Conservation (phyloP, 2,329 filamentous ascomycete species). For the Tolypocladium paradoxum region DNA sequence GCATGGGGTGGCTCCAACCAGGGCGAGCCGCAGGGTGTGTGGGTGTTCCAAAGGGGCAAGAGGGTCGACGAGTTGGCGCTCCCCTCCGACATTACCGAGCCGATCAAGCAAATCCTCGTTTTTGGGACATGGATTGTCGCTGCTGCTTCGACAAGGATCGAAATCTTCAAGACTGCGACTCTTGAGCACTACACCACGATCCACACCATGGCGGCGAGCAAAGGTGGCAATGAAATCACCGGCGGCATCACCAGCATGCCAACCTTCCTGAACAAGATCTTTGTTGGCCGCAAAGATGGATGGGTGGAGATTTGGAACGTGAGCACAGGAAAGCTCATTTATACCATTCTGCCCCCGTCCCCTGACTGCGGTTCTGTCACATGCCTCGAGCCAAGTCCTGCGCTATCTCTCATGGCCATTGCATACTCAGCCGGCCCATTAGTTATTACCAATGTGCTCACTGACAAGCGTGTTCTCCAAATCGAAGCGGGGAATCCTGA, state of each 20-base stretch:
- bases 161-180: constrained; percentile 79
- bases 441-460: constrained; percentile 69
- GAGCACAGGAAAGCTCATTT: constrained; percentile 81
- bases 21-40: constrained; percentile 56
- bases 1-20: constrained; percentile 64
- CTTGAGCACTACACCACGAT: constrained; percentile 88
- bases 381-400: constrained; percentile 73
- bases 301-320: constrained; percentile 97
- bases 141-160: constrained; percentile 62
- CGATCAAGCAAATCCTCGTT: constrained; percentile 65
- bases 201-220: constrained; percentile 42
- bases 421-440: constrained; percentile 74
- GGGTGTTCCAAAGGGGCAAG: constrained; percentile 87
- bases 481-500: constrained; percentile 56
- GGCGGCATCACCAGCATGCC: constrained; percentile 80
- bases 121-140: constrained; percentile 90
- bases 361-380: constrained; percentile 71
- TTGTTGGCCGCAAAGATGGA: constrained; percentile 78
- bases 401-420: constrained; percentile 75
- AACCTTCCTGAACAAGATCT: constrained; percentile 92
- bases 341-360: constrained; percentile 72
- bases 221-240: constrained; percentile 58
- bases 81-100: constrained; percentile 54
- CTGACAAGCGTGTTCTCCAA: constrained; percentile 61
- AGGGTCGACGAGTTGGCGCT: constrained; percentile 65